A percentile compares a stretch with the other conserved stretches of the same genome.
Evolutionary conservation across 331 rosid species (phyloP).

Genomic region (Saraca asoca): DNA sequence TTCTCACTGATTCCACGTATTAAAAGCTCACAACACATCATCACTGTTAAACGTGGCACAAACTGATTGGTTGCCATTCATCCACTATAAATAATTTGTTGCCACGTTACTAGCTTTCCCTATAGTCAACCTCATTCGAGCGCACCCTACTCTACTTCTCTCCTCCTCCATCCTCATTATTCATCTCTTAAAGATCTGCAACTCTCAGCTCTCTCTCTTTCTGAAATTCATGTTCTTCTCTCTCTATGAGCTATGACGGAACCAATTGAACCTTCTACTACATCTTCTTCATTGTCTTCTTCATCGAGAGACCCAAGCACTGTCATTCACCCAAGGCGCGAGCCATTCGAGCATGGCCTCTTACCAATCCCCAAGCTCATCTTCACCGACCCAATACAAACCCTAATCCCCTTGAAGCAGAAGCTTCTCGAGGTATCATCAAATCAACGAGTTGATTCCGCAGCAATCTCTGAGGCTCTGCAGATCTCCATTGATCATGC

Average conservation of each 20-base stretch:
- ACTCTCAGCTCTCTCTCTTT: slow-evolving; percentile 34
- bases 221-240: slow-evolving; percentile 31
- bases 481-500: slow-evolving; percentile 95
- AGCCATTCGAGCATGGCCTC: slow-evolving; percentile 93
- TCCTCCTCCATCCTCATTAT: slow-evolving; percentile 39
- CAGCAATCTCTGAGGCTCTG: slow-evolving; percentile 67
- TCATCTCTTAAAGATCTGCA: slow-evolving; percentile 74
- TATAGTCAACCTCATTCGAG: slow-evolving; percentile 39
- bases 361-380: slow-evolving; percentile 85
- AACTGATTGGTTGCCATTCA: slow-evolving; percentile 7
- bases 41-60: neutral
- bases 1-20: neutral
- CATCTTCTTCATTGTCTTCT: slow-evolving; percentile 46
- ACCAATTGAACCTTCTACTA: slow-evolving; percentile 53
- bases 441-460: slow-evolving; percentile 54
- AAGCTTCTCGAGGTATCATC: slow-evolving; percentile 64
- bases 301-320: slow-evolving; percentile 49
- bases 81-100: neutral
- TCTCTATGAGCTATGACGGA: slow-evolving; percentile 61
- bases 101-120: slow-evolving; percentile 37
- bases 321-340: slow-evolving; percentile 82
- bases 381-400: slow-evolving; percentile 91
- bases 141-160: slow-evolving; percentile 32
- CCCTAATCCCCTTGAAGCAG: slow-evolving; percentile 84
- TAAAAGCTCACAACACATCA: neutral